Evolutionary conservation across 305 asterid species (phyloP), one percentile per base, ranked within the genome.

Genomic region (Lippia alba): DNA sequence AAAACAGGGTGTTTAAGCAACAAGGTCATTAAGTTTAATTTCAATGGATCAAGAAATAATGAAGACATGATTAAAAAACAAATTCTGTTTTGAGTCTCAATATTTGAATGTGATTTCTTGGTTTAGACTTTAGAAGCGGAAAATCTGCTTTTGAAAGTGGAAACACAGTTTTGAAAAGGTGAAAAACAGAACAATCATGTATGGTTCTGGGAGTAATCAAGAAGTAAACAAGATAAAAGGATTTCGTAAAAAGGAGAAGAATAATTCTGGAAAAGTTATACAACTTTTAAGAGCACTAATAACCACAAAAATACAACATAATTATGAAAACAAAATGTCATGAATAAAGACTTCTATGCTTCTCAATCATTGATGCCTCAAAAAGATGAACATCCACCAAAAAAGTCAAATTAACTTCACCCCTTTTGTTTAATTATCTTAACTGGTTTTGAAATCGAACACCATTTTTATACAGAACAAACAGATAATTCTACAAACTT

Each of bases 221-320:
- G 33, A 30, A 33, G 64, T 7, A 10, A 56, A 33, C 20, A 45
- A 24, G 30, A 46, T 32, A n/a, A 11, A 69, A 69, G 59, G 60
- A 59, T 33, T 63, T 41, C 20, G 30, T 24, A 3, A 24, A 24
- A 24, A 24, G 30, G 30, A 24, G 30, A 1, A 57, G 4, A 45
- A 10, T 67, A 61, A 55, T 8, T 16, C 40, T 50, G 15, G 15
- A 30, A 56, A 32, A 24, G 66, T 24, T 53, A 53, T 14, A 30
- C 78, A 74, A 60, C 85, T 82, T 79, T 19, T 18, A 20, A 41
- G 2, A 51, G 32, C 32, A 65, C 34, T 20, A 39, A n/a, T 3
- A 49, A 32, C 0, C 61, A 36, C 1, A 5, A 8, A 10, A 61
- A 51, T 6, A 61, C 75, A 49, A 8, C 33, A 12, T 16, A 36